phyloP scores from a whole-genome alignment of 352 stramenopile genomes.

The Phytopythium cucurbitacearum region DNA sequence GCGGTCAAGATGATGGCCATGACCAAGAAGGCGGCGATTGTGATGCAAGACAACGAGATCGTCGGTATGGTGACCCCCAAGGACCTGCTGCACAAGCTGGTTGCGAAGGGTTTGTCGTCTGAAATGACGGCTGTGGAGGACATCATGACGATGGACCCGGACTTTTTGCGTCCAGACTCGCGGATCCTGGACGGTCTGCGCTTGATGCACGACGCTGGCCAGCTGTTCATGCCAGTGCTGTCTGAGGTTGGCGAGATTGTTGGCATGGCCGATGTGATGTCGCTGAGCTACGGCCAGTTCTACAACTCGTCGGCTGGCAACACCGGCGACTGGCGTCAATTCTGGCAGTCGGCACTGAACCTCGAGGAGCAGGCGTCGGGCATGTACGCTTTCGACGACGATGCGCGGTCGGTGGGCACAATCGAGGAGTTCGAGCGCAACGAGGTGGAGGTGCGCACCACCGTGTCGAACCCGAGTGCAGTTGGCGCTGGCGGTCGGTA shows the following conservation, averaged over 20 bases:
- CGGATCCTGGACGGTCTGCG: constrained; percentile 84
- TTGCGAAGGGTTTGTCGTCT: constrained; percentile 74
- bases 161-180: constrained; percentile 66
- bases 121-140: constrained; percentile 76
- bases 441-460: constrained; percentile 50
- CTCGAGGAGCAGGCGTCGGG: constrained; percentile 76
- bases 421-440: constrained; percentile 89
- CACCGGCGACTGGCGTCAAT: constrained; percentile 81
- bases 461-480: constrained; percentile 22
- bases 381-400: constrained; percentile 67
- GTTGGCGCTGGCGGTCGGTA: constrained; percentile 29
- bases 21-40: constrained; percentile 83
- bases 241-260: constrained; percentile 74
- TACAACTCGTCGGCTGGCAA: constrained; percentile 67
- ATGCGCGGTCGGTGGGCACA: constrained; percentile 77
- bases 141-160: constrained; percentile 83
- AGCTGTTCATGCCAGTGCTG: constrained; percentile 84
- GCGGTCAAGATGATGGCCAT: constrained; percentile 83
- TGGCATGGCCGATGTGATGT: constrained; percentile 86
- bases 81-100: constrained; percentile 82
- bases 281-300: constrained; percentile 86
- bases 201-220: constrained; percentile 78
- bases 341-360: constrained; percentile 87
- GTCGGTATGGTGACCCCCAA: constrained; percentile 85
- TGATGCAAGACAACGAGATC: constrained; percentile 66